phyloP scores from a whole-genome alignment of 2,329 filamentous ascomycete genomes.

The Sporothrix variecibatus region DNA sequence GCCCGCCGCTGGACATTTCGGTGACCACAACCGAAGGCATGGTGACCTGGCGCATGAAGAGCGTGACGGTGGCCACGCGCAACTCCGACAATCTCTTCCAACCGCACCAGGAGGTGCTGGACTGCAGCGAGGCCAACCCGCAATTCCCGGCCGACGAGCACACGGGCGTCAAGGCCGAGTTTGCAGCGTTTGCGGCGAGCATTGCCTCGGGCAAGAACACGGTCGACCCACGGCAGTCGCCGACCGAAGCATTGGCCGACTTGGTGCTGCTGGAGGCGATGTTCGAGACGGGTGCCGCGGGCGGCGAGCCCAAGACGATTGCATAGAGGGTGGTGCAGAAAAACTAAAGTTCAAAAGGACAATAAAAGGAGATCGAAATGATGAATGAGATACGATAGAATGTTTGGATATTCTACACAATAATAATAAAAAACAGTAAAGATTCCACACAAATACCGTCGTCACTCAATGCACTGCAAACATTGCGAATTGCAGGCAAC shows the following conservation, averaged over 20 bases:
- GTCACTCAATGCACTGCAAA: background rate
- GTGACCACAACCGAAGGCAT: constrained; percentile 37
- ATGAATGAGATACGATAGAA: background rate
- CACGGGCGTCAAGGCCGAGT: constrained; percentile 37
- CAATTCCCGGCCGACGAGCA: constrained; percentile 23
- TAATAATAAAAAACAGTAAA: background rate
- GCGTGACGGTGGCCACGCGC: constrained; percentile 31
- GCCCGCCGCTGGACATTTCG: constrained; percentile 33
- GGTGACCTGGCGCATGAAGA: constrained; percentile 34
- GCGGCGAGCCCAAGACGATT: constrained; percentile 21
- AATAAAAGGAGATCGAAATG: background rate
- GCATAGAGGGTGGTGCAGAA: background rate
- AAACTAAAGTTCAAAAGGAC: too few relatives aligned
- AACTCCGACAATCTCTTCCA: background rate
- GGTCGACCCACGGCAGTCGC: constrained; percentile 34
- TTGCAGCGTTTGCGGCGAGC: constrained; percentile 36
- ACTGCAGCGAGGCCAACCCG: constrained; percentile 31
- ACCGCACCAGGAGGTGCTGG: constrained; percentile 20
- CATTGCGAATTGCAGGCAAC: background rate
- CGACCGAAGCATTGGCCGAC: constrained; percentile 38
- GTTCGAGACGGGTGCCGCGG: constrained; percentile 35
- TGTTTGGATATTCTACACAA: background rate
- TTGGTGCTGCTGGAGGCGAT: constrained; percentile 37
- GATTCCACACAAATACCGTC: background rate
- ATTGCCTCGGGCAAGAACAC: constrained; percentile 31